Conservation (phyloP, 306 rosid species). For the Trifolium dubium region DNA sequence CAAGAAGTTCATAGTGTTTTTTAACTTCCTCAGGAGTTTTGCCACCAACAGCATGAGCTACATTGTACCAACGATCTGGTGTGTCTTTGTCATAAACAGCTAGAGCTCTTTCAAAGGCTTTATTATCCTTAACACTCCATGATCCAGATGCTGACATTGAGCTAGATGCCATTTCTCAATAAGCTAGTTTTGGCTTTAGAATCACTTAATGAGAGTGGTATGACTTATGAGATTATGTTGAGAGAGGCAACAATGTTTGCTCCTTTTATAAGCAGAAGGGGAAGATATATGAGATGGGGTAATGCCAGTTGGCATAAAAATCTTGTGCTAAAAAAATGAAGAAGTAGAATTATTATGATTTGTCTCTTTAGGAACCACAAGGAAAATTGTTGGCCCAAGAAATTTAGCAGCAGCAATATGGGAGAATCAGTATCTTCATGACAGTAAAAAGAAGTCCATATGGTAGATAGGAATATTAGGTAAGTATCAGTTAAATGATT, state of each 20-base stretch:
- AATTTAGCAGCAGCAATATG: constrained; percentile 47
- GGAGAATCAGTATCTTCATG: constrained; percentile 62
- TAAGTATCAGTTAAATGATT: not conserved
- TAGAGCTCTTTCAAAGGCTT: constrained; percentile 90
- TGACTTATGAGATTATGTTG: constrained; percentile 34
- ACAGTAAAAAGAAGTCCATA: constrained; percentile 34
- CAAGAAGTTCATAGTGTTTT: constrained; percentile 78
- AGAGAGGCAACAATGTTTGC: constrained; percentile 48
- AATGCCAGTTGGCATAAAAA: constrained; percentile 67
- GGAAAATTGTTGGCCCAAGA: constrained; percentile 49
- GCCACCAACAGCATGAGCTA: constrained; percentile 85
- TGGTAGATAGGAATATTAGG: not conserved
- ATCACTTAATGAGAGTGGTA: not conserved
- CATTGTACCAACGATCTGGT: constrained; percentile 90
- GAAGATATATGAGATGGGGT: constrained; percentile 49
- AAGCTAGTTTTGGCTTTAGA: not conserved
- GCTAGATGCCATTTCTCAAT: constrained; percentile 65
- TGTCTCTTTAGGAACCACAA: constrained; percentile 64
- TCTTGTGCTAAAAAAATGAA: constrained; percentile 43
- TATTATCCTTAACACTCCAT: constrained; percentile 90
- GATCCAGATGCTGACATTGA: constrained; percentile 77
- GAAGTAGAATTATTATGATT: constrained; percentile 64
- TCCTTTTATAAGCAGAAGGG: constrained; percentile 67
- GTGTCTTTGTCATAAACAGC: constrained; percentile 91
- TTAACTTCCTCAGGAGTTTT: constrained; percentile 87